Evolutionary conservation across 2,329 filamentous ascomycete genomes (phyloP), one percentile per base, ranked within the genome.

Genomic region (Endocalyx cinctus): DNA sequence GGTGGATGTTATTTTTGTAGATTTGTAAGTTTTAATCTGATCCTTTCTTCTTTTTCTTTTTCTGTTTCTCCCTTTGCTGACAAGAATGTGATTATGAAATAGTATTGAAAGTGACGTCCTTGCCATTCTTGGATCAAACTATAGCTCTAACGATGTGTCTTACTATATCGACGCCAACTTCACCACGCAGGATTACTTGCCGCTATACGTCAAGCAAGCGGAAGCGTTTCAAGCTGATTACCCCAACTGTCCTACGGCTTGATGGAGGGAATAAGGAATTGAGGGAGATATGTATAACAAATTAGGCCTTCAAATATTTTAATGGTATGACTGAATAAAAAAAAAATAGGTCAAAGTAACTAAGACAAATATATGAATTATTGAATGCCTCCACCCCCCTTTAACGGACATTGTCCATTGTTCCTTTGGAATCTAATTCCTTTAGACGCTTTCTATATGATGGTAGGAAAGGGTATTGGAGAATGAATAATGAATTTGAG

Each of bases 1-100:
- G 3, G 71, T 75, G 3, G 73, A 77, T 40, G 48, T 77, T 1
- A 57, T 77, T 16, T 76, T 76, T 45, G 50, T 72, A 11, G 70
- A 76, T 41, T 76, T 71, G 63, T 65, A 40, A 51, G 61, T 57
- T n/a, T n/a, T n/a, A n/a, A 3, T 10, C 17, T 6, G 17, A 2
- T 22, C 3, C 33, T 10, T 22, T 11, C 10, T 27, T 1, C 10
- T 14, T 5, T 14, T n/a, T 6, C 10, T n/a, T 5, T 4, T 20
- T 4, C 30, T 17, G 17, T 23, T 11, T 30, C 2, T 11, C 26
- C 5, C 2, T 12, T 14, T 12, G 15, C 19, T 18, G 6, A 12
- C 12, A 14, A 19, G 16, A 20, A 26, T 27, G 28, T 34, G 14
- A 36, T 23, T 26, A 12, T 25, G 10, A 5, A 18, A 18, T 33